These are phyloP conservation scores for Yarrowia sp. DNA, from an alignment of 805 yeast species.

Conservation along the genomic window DNA sequence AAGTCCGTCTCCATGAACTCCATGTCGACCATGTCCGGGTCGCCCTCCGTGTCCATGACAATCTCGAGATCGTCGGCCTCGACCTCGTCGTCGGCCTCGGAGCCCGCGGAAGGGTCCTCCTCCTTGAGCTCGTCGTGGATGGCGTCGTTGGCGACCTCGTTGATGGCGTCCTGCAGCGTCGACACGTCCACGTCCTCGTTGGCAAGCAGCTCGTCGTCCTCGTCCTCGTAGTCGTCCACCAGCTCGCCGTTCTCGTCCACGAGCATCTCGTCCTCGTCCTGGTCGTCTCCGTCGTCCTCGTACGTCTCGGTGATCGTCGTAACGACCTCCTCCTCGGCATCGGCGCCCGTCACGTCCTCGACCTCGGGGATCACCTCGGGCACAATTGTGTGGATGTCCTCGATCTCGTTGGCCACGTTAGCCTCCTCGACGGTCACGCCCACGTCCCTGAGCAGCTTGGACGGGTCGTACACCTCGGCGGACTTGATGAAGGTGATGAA, in stretches of 20 bases:
- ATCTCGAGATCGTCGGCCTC: neutral
- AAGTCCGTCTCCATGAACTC: constrained; percentile 22
- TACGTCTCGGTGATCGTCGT: constrained; percentile 1
- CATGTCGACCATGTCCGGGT: constrained; percentile 16
- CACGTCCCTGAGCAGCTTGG: constrained; percentile 1
- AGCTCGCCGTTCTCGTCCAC: neutral
- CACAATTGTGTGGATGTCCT: neutral
- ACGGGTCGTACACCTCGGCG: constrained; percentile 16
- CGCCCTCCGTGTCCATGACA: constrained; percentile 15
- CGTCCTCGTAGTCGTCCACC: neutral
- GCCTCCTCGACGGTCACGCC: neutral
- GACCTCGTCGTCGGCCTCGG: constrained; percentile 5
- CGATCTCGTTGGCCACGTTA: neutral
- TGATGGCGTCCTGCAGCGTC: constrained; percentile 1
- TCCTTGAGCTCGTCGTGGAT: neutral
- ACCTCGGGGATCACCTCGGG: constrained; percentile 7
- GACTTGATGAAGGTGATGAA: constrained; percentile 9
- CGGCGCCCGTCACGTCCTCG: neutral
- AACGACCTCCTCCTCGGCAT: neutral
- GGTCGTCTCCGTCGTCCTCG: neutral
- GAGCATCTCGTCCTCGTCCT: neutral
- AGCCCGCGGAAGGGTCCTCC: neutral
- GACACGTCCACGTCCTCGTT: neutral
- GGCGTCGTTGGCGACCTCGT: neutral
- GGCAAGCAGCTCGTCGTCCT: neutral